Evolutionary conservation across 2,329 filamentous ascomycete species (phyloP), one percentile per base, ranked within the genome.

Genomic region (Colletotrichum salicis): DNA sequence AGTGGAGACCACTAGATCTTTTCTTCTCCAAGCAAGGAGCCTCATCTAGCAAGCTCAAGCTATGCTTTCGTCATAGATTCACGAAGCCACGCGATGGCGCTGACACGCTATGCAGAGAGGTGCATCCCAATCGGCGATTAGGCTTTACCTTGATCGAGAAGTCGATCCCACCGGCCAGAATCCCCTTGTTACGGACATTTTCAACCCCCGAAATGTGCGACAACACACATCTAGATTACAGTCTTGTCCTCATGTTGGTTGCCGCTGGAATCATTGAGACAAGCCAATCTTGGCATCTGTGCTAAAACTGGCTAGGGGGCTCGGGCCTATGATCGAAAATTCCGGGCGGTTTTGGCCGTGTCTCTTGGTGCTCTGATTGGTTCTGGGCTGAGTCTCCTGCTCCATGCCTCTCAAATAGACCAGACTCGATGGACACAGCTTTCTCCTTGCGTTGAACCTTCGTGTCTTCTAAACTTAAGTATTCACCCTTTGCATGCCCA

Each of bases 61-160:
- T 29, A 59, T 41, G 56, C 48, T 72, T 72, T 70, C 70, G 70
- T 72, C 70, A 72, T 72, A 70, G 70, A 72, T 64, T 35, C 60
- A 72, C 41, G 29, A 41, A n/a, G 54, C 70, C 27, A 15, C 59
- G 27, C 51, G 48, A 59, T 64, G 55, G 65, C 41, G 59, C 66
- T 37, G 37, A 64, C 31, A 35, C 35, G 22, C 31, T 58, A 48
- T 55, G 59, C 45, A 19, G 45, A 35, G 59, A 64, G 64, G 58
- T 56, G 45, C 65, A 37, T 5, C 29, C 15, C 54, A 24, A 64
- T 60, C 59, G 60, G 54, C 69, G 69, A 69, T 64, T 63, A 35
- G 15, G 52, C 59, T 13, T 60, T 29, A 27, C 29, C 35, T n/a
- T 33, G 24, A 54, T 48, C 59, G 48, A 45, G 45, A 41, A 69